Conservation (phyloP, 495 filamentous ascomycete species). For the Rhypophila decipiens region DNA sequence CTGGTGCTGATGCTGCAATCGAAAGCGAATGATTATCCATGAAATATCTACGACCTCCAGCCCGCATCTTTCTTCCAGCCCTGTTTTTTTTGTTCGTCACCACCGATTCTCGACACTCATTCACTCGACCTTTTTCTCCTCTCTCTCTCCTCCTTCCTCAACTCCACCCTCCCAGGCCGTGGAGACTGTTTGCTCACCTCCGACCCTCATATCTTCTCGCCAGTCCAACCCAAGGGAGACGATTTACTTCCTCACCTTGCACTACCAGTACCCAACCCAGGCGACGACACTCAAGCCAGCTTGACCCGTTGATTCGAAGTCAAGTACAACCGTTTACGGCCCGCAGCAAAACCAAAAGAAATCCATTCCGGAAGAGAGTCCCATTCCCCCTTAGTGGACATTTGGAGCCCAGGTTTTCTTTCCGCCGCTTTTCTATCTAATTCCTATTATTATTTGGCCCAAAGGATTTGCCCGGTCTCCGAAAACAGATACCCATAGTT, state of each 20-base stretch:
- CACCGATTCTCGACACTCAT: slow-evolving; percentile 29
- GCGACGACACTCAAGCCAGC: slow-evolving; percentile 9
- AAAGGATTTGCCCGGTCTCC: neutral
- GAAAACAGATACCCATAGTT: slow-evolving; percentile 10
- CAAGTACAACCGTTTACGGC: slow-evolving; percentile 12
- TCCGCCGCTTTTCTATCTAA: no score
- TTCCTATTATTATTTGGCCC: slow-evolving; percentile 12
- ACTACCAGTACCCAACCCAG: slow-evolving; percentile 18
- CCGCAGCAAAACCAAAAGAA: slow-evolving; percentile 7
- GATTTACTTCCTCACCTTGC: slow-evolving; percentile 4
- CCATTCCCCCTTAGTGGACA: slow-evolving; percentile 2
- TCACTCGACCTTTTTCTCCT: slow-evolving; percentile 19
- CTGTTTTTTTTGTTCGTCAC: slow-evolving; percentile 20
- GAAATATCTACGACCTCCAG: slow-evolving; percentile 28
- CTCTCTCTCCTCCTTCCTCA: slow-evolving; percentile 12
- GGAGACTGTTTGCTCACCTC: slow-evolving; percentile 10
- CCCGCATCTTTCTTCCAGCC: slow-evolving; percentile 20
- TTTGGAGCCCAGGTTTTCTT: slow-evolving; percentile 4
- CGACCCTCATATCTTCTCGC: slow-evolving; percentile 6
- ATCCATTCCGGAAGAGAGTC: slow-evolving; percentile 6
- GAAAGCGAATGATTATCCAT: no score
- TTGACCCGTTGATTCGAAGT: slow-evolving; percentile 35
- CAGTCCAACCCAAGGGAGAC: neutral
- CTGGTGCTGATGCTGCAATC: no score
- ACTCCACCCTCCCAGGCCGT: slow-evolving; percentile 9